phyloP scores from a whole-genome alignment of 345 rosid species.

The Citrus sp. region DNA sequence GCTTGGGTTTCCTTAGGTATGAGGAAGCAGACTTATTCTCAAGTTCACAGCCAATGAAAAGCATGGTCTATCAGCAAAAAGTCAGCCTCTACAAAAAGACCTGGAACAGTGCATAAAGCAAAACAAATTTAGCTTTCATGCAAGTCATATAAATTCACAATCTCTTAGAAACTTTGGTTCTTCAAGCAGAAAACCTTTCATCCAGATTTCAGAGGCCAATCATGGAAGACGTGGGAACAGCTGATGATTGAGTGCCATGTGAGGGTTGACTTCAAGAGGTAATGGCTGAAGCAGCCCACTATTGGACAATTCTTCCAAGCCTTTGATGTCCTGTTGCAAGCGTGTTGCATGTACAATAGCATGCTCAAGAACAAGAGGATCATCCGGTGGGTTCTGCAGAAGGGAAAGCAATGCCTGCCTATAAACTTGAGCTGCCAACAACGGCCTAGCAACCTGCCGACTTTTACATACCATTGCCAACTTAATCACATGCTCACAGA shows the following conservation, averaged over 20 bases:
- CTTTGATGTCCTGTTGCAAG: slow-evolving; percentile 48
- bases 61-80: too few relatives aligned
- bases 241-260: slow-evolving; percentile 23
- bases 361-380: slow-evolving; percentile 47
- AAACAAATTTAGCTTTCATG: neutral
- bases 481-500: slow-evolving; percentile 52
- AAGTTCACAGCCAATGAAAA: neutral
- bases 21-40: slow-evolving; percentile 11
- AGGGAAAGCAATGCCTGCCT: slow-evolving; percentile 42
- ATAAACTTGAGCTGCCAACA: slow-evolving; percentile 40
- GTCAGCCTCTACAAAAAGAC: neutral
- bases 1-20: neutral
- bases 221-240: slow-evolving; percentile 28
- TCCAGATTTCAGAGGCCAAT: slow-evolving; percentile 1
- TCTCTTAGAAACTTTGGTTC: neutral
- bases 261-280: slow-evolving; percentile 30
- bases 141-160: slow-evolving; percentile 4
- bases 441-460: slow-evolving; percentile 46
- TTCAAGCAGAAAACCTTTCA: neutral
- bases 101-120: slow-evolving; percentile 31
- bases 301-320: slow-evolving; percentile 49
- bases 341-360: slow-evolving; percentile 34
- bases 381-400: slow-evolving; percentile 43
- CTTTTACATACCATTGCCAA: slow-evolving; percentile 43
- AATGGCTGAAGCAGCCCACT: slow-evolving; percentile 45